Evolutionary conservation across 2,329 filamentous ascomycete species (phyloP), one percentile per base, ranked within the genome.

Genomic region (Arthroderma sp.): DNA sequence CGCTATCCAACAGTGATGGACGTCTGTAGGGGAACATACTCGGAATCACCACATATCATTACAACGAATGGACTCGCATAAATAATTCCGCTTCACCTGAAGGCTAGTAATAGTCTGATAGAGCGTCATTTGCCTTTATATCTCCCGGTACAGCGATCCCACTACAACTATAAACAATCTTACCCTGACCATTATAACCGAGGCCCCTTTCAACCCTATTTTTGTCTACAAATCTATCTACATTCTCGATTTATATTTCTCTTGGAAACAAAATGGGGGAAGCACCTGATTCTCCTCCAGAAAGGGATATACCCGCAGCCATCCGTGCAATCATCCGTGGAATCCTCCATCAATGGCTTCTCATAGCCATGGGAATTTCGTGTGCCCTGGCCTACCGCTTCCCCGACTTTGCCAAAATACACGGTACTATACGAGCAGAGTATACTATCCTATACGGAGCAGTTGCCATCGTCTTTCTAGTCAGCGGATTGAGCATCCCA

Each of bases 401-500:
- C 65, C 73, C 80, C 5, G 73, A 79, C 58, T 68, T 73, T 2
- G 70, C 71, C 51, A 81, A 79, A 64, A 69, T 76, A 52, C 75
- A 71, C 43, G 71, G 71, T 33, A 63, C 66, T 13, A 73, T 73
- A 60, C 66, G 66, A 15, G 68, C 71, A 3, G 68, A 73, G 56
- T 71, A 72, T 13, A 69, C 75, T 7, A 71, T 87, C 56, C 76
- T 87, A 31, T 88, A 88, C 66, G 82, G 84, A 33, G 82, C 79
- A 19, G 82, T 88, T 31, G 81, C 78, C 17, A 70, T 87, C 64
- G 86, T 88, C 63, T 88, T 88, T 68, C 74, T 88, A 58, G 77
- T 87, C 62, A 87, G 84, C 57, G 85, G 85, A 2, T 77, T 87
- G 63, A 86, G 85, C 55, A 79, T 88, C 17, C 77, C 83, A 6